Base-by-base conservation (phyloP, 1,139 yeast species). In the Saccharomyces hybrid region DNA sequence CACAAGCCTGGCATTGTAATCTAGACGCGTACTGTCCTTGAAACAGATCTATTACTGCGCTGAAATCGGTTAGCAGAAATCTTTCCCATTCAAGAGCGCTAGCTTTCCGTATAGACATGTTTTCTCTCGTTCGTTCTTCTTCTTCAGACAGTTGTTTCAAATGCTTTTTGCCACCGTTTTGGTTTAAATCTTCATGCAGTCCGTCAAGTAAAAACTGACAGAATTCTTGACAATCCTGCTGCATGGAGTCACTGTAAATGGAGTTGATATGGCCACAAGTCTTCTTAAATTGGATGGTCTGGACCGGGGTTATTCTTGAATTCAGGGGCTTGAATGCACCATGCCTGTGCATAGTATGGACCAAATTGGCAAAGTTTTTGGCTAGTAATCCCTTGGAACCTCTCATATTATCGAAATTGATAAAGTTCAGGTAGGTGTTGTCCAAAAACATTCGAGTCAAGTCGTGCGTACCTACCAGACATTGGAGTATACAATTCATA, bases 11-110 rank as follows among this genome's bases (percentile, higher is more conserved):
- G 69, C 98, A 91, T 63, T 78, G 79, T 63, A 91, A 74, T 56
- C 82, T 84, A 7, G 96, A 87, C 54, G 87, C 79, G 64, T 86
- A 86, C 71, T 91, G 96, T 2, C 97, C 97, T 70, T 88, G 96
- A 66, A 88, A 88, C 54, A 83, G 79, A 64, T 88, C 93, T 2
- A 88, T 95, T 29, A 91, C 78, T 1, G 86, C 78, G 27, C 96
- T 89, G 62, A 86, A 85, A 67, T 91, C 90, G 42, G 89, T 79
- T 57, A 84, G 84, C 54, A 88, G 74, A 67, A 89, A 89, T 57
- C 95, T 76, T 65, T 88, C 96, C 98, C 98, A 91, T 68, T 90
- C 96, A 52, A 88, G 83, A 0, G 95, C 82, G 0, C 96, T 84
- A 0, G 96, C 97, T 34, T 86, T 75, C 58, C 96, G 77, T 6